Base-by-base conservation (phyloP, 1,284 basidiomycete species). In the Cutaneotrichosporon cyanovorans region DNA sequence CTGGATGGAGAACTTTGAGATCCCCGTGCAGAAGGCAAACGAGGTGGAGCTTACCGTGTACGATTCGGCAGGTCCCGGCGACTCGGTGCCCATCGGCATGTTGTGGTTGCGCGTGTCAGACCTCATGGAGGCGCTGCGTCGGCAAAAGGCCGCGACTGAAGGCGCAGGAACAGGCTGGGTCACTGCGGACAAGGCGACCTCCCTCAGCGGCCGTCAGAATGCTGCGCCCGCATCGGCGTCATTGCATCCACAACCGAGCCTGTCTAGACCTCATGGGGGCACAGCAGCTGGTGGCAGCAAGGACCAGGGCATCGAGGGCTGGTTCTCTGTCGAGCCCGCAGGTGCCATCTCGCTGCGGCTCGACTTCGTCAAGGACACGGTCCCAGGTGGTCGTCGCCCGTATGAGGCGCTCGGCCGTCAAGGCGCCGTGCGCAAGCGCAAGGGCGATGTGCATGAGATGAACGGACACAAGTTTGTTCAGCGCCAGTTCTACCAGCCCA, bases 401-500 rank as follows among this genome's bases (percentile, higher is more conserved):
- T 74, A 92, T 60, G 95, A 99, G 64, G 91, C 89, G 52, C 83
- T 99, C 25, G 95, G 93, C 34, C 89, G 95, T 70, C 93, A 97
- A 74, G 95, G 93, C 53, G 95, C 95, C 51, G 83, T 99, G 57
- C 84, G 93, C 63, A 96, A 96, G 75, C 87, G 90, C 66, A 96
- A 96, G 75, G 93, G 86, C 61, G 93, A 98, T 73, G 86, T 98
- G 11, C 90, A 95, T 73, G 92, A 97, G 73, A 96, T 97, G 87
- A 98, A 98, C 66, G 95, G 95, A 4, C 95, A 99, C 77, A 89
- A 95, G 72, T 99, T 99, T 66, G 80, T 98, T 43, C 87, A 91
- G 63, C 82, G 85, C 44, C 95, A 98, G 72, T 99, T 99, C 76
- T 98, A 97, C 73, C 92, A 96, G 72, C 83, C 95, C 65, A 95